Evolutionary conservation across 306 rosid genomes (phyloP).

Genomic region (peach (Prunus persica)): DNA sequence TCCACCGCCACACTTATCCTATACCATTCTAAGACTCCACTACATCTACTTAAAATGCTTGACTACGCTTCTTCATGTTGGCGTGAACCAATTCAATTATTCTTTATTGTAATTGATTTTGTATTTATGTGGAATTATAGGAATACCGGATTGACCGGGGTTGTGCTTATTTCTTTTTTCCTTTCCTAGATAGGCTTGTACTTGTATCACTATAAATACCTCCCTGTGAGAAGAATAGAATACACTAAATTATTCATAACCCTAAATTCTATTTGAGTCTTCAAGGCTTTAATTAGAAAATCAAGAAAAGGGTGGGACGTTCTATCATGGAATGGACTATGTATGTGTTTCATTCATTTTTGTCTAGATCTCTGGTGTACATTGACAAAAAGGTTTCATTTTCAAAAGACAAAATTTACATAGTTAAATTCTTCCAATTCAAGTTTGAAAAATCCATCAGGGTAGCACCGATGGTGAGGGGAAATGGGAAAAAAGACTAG

Average conservation of each 20-base stretch:
- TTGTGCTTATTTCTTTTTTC: too few relatives aligned
- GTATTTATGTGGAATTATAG: too few relatives aligned
- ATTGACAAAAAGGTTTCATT: neutral
- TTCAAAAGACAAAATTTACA: neutral
- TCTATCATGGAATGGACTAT: neutral
- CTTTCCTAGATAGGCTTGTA: too few relatives aligned
- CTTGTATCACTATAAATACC: too few relatives aligned
- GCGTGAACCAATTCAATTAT: too few relatives aligned
- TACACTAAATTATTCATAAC: too few relatives aligned
- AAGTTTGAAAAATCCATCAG: neutral
- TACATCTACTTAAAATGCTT: neutral
- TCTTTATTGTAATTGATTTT: too few relatives aligned
- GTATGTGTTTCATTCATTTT: neutral
- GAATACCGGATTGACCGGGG: too few relatives aligned
- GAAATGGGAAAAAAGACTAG: neutral
- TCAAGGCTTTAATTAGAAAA: neutral
- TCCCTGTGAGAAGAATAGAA: too few relatives aligned
- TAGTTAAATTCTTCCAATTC: neutral
- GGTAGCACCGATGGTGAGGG: neutral
- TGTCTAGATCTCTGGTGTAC: neutral
- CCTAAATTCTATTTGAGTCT: too few relatives aligned
- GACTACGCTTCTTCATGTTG: neutral
- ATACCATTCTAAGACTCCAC: conserved; percentile 12
- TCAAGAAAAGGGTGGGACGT: neutral
- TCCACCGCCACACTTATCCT: neutral